phyloP scores from a whole-genome alignment of 257 asterid genomes.

The Rauvolfia tetraphylla region DNA sequence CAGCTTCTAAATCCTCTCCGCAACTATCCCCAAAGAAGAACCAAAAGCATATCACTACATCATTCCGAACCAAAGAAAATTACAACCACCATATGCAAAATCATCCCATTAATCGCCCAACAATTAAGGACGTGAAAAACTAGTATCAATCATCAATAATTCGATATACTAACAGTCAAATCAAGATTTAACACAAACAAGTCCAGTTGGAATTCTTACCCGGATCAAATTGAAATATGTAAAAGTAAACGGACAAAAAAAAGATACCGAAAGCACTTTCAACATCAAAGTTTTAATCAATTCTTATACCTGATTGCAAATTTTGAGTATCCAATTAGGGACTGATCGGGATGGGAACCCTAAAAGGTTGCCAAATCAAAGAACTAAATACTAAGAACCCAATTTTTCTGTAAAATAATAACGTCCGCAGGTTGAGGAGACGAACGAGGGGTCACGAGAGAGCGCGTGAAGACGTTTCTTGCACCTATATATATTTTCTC shows the following conservation, averaged over 20 bases:
- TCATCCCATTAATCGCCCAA: neutral
- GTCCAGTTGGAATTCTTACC: neutral
- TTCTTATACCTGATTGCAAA: slow-evolving; percentile 2
- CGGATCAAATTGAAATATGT: neutral
- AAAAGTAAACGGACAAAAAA: neutral
- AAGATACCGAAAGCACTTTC: neutral
- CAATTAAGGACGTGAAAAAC: neutral
- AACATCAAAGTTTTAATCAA: neutral
- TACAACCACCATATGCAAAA: neutral
- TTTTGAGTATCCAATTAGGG: neutral
- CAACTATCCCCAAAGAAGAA: neutral
- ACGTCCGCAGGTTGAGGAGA: slow-evolving; percentile 2
- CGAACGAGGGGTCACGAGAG: neutral
- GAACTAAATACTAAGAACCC: neutral
- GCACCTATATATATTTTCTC: neutral
- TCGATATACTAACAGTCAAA: neutral
- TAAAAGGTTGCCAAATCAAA: neutral
- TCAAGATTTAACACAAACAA: neutral
- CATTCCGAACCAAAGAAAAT: neutral
- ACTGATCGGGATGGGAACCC: slow-evolving; percentile 14
- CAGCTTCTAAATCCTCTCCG: neutral
- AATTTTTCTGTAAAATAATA: neutral
- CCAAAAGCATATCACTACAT: neutral
- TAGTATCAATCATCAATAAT: neutral
- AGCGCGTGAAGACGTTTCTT: neutral